phyloP scores from a whole-genome alignment of 2,329 filamentous ascomycete species.

The Geosmithia flava region DNA sequence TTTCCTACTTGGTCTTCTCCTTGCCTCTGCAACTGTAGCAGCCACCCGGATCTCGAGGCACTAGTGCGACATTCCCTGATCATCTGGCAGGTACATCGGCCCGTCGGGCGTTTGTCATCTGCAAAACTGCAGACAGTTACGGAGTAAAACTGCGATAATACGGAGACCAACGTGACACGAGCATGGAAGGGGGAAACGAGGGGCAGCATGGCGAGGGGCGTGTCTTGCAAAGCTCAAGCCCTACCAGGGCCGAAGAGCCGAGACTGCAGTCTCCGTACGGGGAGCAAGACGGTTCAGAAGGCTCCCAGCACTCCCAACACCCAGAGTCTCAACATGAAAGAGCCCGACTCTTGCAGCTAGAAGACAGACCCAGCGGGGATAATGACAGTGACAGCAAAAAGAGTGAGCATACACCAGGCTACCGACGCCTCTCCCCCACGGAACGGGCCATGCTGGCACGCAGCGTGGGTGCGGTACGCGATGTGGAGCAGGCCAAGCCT shows the following conservation, averaged over 20 bases:
- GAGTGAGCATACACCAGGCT: constrained; percentile 1
- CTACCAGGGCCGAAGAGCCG: background rate
- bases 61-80: background rate
- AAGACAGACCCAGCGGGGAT: background rate
- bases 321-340: background rate
- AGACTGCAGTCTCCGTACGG: background rate
- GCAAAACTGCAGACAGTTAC: background rate
- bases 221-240: background rate
- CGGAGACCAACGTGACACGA: background rate
- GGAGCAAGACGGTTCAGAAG: background rate
- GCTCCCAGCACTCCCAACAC: background rate
- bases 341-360: background rate
- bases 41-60: background rate
- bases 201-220: background rate
- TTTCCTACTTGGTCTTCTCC: background rate
- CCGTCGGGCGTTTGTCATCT: background rate
- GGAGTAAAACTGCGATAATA: background rate
- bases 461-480: constrained; percentile 32
- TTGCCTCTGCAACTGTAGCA: background rate
- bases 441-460: constrained; percentile 35
- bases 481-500: constrained; percentile 28
- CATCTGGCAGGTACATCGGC: background rate
- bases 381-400: too few species aligned
- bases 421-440: constrained; percentile 26
- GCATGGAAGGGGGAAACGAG: background rate